Evolutionary conservation across 768 basidiomycete genomes (phyloP).

Genomic region (Pleurotus eryngii): DNA sequence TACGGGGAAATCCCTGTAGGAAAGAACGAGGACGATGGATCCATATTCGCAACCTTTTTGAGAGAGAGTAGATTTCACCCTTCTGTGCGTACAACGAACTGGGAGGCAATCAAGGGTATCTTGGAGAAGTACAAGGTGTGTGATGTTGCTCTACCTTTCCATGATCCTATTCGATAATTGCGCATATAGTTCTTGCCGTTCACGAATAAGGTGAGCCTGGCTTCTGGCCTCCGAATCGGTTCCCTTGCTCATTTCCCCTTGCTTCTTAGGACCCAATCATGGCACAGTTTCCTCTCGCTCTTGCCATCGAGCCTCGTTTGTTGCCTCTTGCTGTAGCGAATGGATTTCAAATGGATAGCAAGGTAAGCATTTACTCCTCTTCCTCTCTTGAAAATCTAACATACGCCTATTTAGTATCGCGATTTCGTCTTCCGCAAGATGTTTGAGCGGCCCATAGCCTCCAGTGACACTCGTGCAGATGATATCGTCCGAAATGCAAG

Average conservation of each 20-base stretch:
- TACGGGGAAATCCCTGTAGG: slow-evolving; percentile 66
- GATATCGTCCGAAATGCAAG: slow-evolving; percentile 70
- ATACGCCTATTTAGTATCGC: slow-evolving; percentile 51
- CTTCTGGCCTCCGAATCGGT: neutral
- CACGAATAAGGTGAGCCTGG: slow-evolving; percentile 52
- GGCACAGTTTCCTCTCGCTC: slow-evolving; percentile 71
- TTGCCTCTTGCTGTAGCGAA: slow-evolving; percentile 70
- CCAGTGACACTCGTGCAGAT: slow-evolving; percentile 50
- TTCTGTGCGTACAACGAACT: slow-evolving; percentile 54
- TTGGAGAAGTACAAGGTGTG: slow-evolving; percentile 69
- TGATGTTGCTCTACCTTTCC: slow-evolving; percentile 12
- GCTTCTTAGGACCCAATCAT: slow-evolving; percentile 65
- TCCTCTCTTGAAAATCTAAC: slow-evolving; percentile 6
- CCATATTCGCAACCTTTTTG: slow-evolving; percentile 59
- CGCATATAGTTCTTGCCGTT: slow-evolving; percentile 71
- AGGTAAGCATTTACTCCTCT: slow-evolving; percentile 37
- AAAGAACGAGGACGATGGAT: slow-evolving; percentile 75
- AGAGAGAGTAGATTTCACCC: slow-evolving; percentile 67
- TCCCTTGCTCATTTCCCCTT: slow-evolving; percentile 9
- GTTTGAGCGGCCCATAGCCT: slow-evolving; percentile 58
- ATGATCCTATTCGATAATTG: slow-evolving; percentile 13
- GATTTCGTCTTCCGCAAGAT: slow-evolving; percentile 87
- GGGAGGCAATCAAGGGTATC: slow-evolving; percentile 64
- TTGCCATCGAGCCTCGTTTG: slow-evolving; percentile 74
- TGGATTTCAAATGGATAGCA: slow-evolving; percentile 77